Conservation (phyloP, 75 land plant species). For the Gnetum montanum region DNA sequence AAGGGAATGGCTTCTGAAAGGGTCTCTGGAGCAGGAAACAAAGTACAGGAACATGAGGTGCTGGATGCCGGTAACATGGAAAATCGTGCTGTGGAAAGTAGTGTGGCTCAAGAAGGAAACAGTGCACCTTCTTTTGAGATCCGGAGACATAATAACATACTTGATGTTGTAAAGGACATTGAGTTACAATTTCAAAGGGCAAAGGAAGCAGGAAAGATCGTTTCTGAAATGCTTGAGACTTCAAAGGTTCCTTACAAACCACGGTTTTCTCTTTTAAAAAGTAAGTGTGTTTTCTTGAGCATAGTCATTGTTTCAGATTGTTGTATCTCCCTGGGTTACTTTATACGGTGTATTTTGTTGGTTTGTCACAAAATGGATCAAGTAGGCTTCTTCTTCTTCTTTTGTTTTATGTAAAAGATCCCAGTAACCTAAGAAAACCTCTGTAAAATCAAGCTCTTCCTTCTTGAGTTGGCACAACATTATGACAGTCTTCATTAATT, state of each 20-base stretch:
- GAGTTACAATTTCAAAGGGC: constrained; percentile 51
- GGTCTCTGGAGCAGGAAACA: neutral
- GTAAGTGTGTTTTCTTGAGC: constrained; percentile 12
- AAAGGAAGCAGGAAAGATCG: constrained; percentile 41
- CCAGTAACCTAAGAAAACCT: too few species aligned
- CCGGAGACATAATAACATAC: constrained; percentile 24
- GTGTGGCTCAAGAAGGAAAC: constrained; percentile 8
- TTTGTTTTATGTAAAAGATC: neutral
- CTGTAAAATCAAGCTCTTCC: too few species aligned
- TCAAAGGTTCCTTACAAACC: constrained; percentile 52
- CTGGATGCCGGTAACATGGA: constrained; percentile 1
- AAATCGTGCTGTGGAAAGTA: constrained; percentile 7
- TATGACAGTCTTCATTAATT: too few species aligned
- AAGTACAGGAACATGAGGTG: too few species aligned
- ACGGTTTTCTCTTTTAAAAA: constrained; percentile 25
- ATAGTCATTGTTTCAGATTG: neutral
- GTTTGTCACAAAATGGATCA: neutral
- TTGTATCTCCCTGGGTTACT: neutral
- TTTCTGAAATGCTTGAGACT: constrained; percentile 53
- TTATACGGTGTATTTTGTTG: neutral
- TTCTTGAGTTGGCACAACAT: too few species aligned
- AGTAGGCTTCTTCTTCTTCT: too few species aligned
- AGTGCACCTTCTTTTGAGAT: constrained; percentile 8
- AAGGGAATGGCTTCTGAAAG: neutral
- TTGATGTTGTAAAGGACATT: constrained; percentile 48